Evolutionary conservation across 345 rosid species (phyloP).

Genomic region (Moricandia arvensis): DNA sequence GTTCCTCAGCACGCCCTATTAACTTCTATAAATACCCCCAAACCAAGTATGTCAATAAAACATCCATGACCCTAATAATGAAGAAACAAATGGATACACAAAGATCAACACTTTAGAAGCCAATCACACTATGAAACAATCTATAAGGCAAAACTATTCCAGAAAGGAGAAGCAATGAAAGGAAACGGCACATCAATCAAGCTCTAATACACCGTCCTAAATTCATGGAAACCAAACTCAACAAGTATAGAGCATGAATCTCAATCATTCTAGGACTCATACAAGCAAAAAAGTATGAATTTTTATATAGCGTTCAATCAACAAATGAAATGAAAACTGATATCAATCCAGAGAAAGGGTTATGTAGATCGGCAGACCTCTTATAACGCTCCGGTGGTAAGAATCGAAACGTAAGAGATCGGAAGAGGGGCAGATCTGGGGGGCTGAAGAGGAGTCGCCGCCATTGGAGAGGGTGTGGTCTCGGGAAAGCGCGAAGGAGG

Average conservation of each 20-base stretch:
- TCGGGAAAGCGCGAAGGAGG: slow-evolving; percentile 37
- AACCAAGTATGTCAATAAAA: not conserved
- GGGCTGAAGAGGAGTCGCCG: slow-evolving; percentile 22
- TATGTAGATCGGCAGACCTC: slow-evolving; percentile 49
- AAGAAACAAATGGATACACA: slow-evolving; percentile 8
- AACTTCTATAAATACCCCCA: not conserved
- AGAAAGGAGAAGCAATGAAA: not conserved
- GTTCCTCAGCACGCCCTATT: not conserved
- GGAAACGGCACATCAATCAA: not conserved
- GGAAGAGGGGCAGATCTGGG: slow-evolving; percentile 24
- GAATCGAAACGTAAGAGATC: slow-evolving; percentile 43
- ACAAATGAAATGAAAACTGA: not conserved
- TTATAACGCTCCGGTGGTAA: slow-evolving; percentile 40
- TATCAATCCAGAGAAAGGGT: not conserved
- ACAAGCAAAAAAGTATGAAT: not conserved
- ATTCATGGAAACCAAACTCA: not conserved
- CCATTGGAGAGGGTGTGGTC: slow-evolving; percentile 30
- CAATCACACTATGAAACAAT: not conserved
- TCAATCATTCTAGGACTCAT: not conserved
- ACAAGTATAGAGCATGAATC: not conserved
- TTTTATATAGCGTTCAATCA: not conserved
- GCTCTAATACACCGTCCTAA: not conserved
- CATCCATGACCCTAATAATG: not conserved
- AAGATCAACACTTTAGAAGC: not conserved
- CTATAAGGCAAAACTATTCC: not conserved